phyloP scores from a whole-genome alignment of 1,284 basidiomycete species.

The Sutorius eximius region DNA sequence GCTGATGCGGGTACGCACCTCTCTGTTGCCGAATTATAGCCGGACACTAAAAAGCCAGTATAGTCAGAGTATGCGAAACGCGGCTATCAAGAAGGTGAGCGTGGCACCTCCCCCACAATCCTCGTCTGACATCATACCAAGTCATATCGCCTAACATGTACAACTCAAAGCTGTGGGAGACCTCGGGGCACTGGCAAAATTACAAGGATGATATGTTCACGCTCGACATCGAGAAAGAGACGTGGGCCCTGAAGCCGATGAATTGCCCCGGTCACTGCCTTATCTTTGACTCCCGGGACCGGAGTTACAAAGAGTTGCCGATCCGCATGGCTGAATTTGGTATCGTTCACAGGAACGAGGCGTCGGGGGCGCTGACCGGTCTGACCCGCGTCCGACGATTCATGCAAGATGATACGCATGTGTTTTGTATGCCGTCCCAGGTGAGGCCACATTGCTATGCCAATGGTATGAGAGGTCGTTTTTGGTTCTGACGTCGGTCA shows the following conservation, averaged over 20 bases:
- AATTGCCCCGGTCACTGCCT: conserved; percentile 98
- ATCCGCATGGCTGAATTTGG: conserved; percentile 99
- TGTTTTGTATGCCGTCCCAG: conserved; percentile 97
- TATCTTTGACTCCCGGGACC: conserved; percentile 93
- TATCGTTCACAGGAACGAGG: conserved; percentile 96
- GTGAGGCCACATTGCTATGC: conserved; percentile 39
- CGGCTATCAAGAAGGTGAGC: conserved; percentile 79
- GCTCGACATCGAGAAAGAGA: conserved; percentile 93
- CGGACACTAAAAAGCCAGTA: conserved; percentile 6
- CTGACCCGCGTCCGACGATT: conserved; percentile 93
- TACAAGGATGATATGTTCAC: conserved; percentile 98
- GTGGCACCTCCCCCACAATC: neutral
- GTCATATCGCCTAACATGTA: conserved; percentile 99
- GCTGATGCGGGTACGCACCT: conserved; percentile 76
- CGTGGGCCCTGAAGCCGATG: conserved; percentile 96
- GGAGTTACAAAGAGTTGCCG: conserved; percentile 94
- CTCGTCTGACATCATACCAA: conserved; percentile 31
- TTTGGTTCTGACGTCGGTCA: neutral
- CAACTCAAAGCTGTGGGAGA: conserved; percentile 97
- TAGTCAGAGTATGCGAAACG: conserved; percentile 83
- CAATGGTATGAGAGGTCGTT: neutral
- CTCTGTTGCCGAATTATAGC: conserved; percentile 1
- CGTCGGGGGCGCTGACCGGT: conserved; percentile 91
- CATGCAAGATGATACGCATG: conserved; percentile 95
- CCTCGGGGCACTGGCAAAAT: conserved; percentile 98